Base-by-base conservation (phyloP, 2,329 filamentous ascomycete species). In the Fusarium phyllophilum region DNA sequence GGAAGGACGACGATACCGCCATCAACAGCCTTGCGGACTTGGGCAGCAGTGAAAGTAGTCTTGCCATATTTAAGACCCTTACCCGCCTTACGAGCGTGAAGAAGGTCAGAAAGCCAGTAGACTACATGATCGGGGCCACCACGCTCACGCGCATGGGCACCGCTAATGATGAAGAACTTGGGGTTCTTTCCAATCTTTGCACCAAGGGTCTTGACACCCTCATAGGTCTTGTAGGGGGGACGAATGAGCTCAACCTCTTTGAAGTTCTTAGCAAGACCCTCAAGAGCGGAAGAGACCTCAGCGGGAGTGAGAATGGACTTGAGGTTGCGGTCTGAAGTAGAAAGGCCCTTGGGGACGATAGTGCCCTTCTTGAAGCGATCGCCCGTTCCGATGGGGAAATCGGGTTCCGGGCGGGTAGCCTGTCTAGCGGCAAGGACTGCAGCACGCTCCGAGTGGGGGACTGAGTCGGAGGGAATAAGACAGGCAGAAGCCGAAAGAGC, bases 141-240 rank as follows among this genome's bases (percentile, higher is more conserved):
- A 15, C 89, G 86, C 79, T 91, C 89, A 31, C 89, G 86, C 14
- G 89, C 87, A 74, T 90, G 89, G 52, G 90, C 85, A 33, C 83
- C 87, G 46, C 85, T 85, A 66, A 86, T 86, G 64, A 91, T 80
- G 76, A 87, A 88, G 34, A 89, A 84, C 41, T 85, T 83, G 74
- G 87, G 86, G 17, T 77, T 63, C 24, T 83, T 83, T 29, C 87
- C 87, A 39, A 88, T 81, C 63, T 82, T 82, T n/a, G 78, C 82
- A 12, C 83, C 85, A 29, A 81, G 75, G 24, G 85, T 79, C 8
- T 78, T 79, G 7, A 82, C 81, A 31, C 83, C 82, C 51, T 87
- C 82, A 71, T 84, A 82, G 0, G 86, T 87, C 75, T 81, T 81
- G 74, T 84, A 78, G 0, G 86, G 85, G 3, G 85, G 79, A 6